A percentile compares a stretch with the other conserved stretches of the same genome.
These are phyloP conservation scores for Malassezia obtusa DNA, from an alignment of 1,284 basidiomycete species.

Conservation along the genomic window DNA sequence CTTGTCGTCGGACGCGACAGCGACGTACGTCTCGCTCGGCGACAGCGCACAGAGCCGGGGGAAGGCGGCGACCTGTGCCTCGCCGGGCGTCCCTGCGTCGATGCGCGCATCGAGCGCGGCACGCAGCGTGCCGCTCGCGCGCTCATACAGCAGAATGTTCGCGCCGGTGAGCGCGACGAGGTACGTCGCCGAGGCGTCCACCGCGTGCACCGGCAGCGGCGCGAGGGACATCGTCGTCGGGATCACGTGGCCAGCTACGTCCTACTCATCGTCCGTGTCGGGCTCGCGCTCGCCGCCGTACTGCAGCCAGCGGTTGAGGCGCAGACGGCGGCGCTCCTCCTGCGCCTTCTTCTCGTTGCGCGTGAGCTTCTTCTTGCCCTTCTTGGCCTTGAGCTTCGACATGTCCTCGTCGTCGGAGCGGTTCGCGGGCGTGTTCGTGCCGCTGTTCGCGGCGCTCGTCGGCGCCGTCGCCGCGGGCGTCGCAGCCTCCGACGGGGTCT, in stretches of 20 bases:
- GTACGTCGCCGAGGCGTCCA: conserved; percentile 6
- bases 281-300: conserved; percentile 44
- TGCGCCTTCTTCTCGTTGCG: conserved; percentile 47
- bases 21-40: conserved; percentile 26
- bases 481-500: conserved; percentile 37
- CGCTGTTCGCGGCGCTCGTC: conserved; percentile 52
- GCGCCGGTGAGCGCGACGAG: conserved; percentile 10
- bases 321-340: conserved; percentile 40
- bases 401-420: conserved; percentile 48
- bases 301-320: conserved; percentile 39
- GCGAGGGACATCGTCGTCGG: not conserved
- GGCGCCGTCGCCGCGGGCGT: conserved; percentile 63
- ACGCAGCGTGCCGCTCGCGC: not conserved
- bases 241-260: conserved; percentile 1
- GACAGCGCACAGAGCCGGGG: conserved; percentile 32
- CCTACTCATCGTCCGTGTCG: conserved; percentile 42
- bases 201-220: conserved; percentile 14
- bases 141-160: conserved; percentile 7
- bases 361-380: conserved; percentile 48
- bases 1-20: conserved; percentile 42
- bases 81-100: conserved; percentile 1
- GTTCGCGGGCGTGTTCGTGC: conserved; percentile 49
- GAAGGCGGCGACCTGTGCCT: conserved; percentile 12
- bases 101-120: conserved; percentile 8
- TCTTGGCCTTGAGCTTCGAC: conserved; percentile 46